A percentile compares a stretch with the other conserved stretches of the same genome.
phyloP scores from a whole-genome alignment of 1,284 basidiomycete genomes.

The Sutorius eximius region DNA sequence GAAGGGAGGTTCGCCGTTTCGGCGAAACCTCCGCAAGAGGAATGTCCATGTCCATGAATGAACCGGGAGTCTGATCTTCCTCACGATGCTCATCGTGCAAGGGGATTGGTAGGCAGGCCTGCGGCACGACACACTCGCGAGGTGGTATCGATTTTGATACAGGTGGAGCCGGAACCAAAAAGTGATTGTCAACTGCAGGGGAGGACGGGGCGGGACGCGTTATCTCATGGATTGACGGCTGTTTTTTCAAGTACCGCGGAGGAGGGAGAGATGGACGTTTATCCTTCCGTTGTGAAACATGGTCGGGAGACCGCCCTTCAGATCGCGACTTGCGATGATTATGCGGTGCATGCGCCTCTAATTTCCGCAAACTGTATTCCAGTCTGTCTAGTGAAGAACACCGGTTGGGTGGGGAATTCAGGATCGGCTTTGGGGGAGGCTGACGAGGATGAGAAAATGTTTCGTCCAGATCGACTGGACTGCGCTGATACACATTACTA shows the following conservation, averaged over 20 bases:
- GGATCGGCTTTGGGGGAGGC: slow-evolving; percentile 23
- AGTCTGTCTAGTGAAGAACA: slow-evolving; percentile 35
- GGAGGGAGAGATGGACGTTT: slow-evolving; percentile 27
- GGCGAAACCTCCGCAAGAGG: slow-evolving; percentile 7
- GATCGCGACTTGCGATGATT: slow-evolving; percentile 30
- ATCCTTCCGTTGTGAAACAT: not conserved
- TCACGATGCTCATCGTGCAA: slow-evolving; percentile 1
- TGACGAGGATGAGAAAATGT: slow-evolving; percentile 19
- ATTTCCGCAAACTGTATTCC: slow-evolving; percentile 29
- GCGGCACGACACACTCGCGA: not conserved
- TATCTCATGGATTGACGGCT: slow-evolving; percentile 9
- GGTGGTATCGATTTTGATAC: slow-evolving; percentile 1
- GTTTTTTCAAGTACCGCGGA: slow-evolving; percentile 16
- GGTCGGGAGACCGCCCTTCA: slow-evolving; percentile 13
- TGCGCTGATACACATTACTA: not conserved
- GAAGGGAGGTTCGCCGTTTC: slow-evolving; percentile 17
- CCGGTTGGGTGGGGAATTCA: slow-evolving; percentile 8
- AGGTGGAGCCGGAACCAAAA: slow-evolving; percentile 6
- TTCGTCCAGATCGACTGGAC: slow-evolving; percentile 10
- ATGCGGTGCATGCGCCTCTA: slow-evolving; percentile 30
- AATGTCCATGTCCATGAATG: slow-evolving; percentile 38
- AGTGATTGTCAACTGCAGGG: slow-evolving; percentile 3
- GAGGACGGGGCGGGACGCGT: not conserved
- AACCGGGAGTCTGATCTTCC: slow-evolving; percentile 16
- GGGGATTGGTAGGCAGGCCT: not conserved